These are phyloP conservation scores for Syzygium oleosum DNA, from an alignment of 345 rosid genomes.

Conservation along the genomic window DNA sequence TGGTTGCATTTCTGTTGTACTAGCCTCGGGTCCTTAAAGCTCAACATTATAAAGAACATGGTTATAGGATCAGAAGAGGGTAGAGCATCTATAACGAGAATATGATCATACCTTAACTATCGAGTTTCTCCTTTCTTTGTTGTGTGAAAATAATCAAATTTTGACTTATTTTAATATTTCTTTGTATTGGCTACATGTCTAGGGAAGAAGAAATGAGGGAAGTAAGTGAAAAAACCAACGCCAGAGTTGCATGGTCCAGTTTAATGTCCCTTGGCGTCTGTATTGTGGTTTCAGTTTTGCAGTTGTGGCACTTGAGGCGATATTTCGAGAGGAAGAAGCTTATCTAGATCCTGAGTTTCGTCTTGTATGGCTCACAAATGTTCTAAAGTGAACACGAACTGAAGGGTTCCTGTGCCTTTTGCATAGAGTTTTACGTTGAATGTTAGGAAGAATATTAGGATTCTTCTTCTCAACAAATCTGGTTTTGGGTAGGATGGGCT, in stretches of 20 bases:
- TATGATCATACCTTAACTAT: not conserved
- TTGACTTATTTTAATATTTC: not conserved
- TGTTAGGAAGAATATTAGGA: not conserved
- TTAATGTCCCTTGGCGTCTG: conserved; percentile 65
- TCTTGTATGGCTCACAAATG: not conserved
- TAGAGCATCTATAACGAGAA: not conserved
- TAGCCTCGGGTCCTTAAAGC: not conserved
- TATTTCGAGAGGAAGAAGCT: conserved; percentile 69
- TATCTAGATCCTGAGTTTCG: conserved; percentile 14
- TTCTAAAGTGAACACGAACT: not conserved
- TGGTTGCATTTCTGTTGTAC: not conserved
- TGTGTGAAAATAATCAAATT: not conserved
- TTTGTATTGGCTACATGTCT: not conserved
- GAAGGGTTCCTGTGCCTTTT: not conserved
- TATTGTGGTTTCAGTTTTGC: conserved; percentile 39
- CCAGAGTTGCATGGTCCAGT: conserved; percentile 72
- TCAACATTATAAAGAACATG: not conserved
- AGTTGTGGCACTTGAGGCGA: conserved; percentile 46
- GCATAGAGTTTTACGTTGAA: not conserved
- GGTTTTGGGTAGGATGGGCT: not conserved
- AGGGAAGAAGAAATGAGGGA: conserved; percentile 77
- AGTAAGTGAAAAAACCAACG: conserved; percentile 64
- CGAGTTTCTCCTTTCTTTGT: not conserved
- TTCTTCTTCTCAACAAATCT: not conserved
- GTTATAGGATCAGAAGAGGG: not conserved